Percentiles rank a stretch among this genome's conserved stretches.
phyloP scores from a whole-genome alignment of 1,139 yeast species.

The Saccharomyces hybrid region DNA sequence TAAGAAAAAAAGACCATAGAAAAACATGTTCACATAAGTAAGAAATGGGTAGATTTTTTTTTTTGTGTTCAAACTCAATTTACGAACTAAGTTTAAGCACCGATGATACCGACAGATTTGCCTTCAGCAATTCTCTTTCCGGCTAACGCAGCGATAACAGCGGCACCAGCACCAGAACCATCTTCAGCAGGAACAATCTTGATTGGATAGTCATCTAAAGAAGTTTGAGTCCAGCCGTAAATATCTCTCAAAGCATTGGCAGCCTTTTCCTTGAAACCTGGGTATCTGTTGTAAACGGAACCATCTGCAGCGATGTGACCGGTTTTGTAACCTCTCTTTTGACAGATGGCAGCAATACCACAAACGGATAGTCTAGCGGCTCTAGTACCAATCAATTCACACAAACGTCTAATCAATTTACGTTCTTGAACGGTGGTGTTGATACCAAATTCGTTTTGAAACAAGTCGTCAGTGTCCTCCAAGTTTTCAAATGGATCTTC shows the following conservation, averaged over 20 bases:
- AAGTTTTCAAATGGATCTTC: constrained; percentile 86
- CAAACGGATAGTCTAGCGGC: constrained; percentile 88
- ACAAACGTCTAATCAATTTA: constrained; percentile 69
- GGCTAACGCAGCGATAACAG: constrained; percentile 91
- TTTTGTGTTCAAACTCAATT: constrained; percentile 2
- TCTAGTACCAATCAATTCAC: constrained; percentile 85
- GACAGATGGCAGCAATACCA: constrained; percentile 92
- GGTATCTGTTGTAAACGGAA: constrained; percentile 91
- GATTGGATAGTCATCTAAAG: constrained; percentile 57
- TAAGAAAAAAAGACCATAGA: constrained; percentile 6
- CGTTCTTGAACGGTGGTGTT: constrained; percentile 71
- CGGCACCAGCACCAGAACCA: constrained; percentile 98
- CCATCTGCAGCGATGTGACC: constrained; percentile 98
- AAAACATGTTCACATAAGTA: constrained; percentile 9
- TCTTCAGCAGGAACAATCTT: constrained; percentile 86
- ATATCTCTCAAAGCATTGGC: constrained; percentile 84
- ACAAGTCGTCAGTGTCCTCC: constrained; percentile 62
- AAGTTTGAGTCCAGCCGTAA: constrained; percentile 61
- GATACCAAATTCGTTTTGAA: constrained; percentile 51
- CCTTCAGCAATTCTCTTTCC: constrained; percentile 65
- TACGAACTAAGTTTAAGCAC: constrained; percentile 10
- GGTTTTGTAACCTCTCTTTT: constrained; percentile 67
- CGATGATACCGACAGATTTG: constrained; percentile 58
- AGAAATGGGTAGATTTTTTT: constrained; percentile 7
- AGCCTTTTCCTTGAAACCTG: constrained; percentile 83